Conservation (phyloP, 345 rosid species). For the Aquilaria yunnanensis region DNA sequence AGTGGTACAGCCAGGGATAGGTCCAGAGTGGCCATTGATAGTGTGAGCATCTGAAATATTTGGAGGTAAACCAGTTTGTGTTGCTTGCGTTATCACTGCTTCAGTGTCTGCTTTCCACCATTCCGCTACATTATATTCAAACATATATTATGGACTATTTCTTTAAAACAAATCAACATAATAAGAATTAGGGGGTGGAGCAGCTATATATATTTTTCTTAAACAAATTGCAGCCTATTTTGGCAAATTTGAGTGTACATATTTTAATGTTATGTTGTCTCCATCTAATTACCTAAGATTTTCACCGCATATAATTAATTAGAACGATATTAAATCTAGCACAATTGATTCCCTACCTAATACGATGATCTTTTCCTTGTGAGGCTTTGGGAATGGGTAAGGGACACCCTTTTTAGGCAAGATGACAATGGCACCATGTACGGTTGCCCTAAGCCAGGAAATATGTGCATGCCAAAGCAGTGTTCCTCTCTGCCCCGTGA, state of each 20-base stretch:
- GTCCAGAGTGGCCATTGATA: constrained; percentile 63
- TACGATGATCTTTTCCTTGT: constrained; percentile 44
- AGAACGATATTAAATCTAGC: background rate
- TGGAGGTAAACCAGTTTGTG: constrained; percentile 46
- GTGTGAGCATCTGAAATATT: constrained; percentile 74
- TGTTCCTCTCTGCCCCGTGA: constrained; percentile 69
- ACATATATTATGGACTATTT: background rate
- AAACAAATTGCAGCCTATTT: too few relatives aligned
- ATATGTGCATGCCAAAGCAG: constrained; percentile 81
- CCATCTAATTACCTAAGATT: too few relatives aligned
- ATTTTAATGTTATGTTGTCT: too few relatives aligned
- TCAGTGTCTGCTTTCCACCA: constrained; percentile 87
- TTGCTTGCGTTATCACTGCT: constrained; percentile 44
- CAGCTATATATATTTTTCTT: too few relatives aligned
- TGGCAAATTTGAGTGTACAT: too few relatives aligned
- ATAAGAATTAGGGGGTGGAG: too few relatives aligned
- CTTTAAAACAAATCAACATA: too few relatives aligned
- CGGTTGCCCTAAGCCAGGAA: constrained; percentile 65
- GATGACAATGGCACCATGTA: constrained; percentile 68
- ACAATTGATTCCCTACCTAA: constrained; percentile 26
- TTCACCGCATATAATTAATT: too few relatives aligned
- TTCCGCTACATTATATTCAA: constrained; percentile 38
- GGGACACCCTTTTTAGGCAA: constrained; percentile 48
- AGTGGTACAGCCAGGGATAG: constrained; percentile 45
- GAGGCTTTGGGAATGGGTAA: constrained; percentile 65